Evolutionary conservation across 169 alveolate genomes (phyloP), one percentile per base, ranked within the genome.

Genomic region (Amoebophrya sp.): DNA sequence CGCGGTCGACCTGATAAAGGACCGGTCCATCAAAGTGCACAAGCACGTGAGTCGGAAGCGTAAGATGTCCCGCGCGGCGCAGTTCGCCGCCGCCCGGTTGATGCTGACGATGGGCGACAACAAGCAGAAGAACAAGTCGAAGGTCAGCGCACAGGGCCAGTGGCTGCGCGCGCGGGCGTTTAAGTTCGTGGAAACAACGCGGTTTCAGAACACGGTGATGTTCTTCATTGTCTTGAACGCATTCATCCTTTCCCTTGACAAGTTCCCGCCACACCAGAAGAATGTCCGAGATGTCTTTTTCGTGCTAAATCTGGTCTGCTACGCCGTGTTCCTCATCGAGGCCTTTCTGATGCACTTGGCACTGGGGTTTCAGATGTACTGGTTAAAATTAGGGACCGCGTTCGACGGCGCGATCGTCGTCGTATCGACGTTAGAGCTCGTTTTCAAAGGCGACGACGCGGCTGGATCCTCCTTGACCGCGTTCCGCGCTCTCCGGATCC

Each of bases 311-410:
- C 83, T 66, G 91, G 40, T 89, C 29, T 89, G 29, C 77, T 40
- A 53, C 40, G 91, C 55, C 3, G 91, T 89, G 32, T 89, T 89
- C n/a, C 29, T 89, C 39, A 23, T 89, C 14, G 91, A 89, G 77
- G 35, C 40, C n/a, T 23, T 89, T 14, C 39, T 40, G 29, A 12
- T 89, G 40, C 91, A 89, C 77, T 18, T 89, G 0, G 91, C 91
- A 25, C 40, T n/a, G 53, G 91, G 91, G 40, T 66, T 66, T 7
- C 77, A 39, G 77, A 1, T 25, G 32, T 89, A 89, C 40, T 89
- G 91, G 91, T 29, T 35, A 3, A 89, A 89, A 38, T 39, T 89
- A 7, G 91, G 41, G 14, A 89, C 91, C 3, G 35, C 53, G 14
- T 91, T 91, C 40, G 92, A 91, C 40, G 83, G 83, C 35, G 32